Evolutionary conservation across 2,329 filamentous ascomycete genomes (phyloP).

Genomic region (Cordyceps javanica): DNA sequence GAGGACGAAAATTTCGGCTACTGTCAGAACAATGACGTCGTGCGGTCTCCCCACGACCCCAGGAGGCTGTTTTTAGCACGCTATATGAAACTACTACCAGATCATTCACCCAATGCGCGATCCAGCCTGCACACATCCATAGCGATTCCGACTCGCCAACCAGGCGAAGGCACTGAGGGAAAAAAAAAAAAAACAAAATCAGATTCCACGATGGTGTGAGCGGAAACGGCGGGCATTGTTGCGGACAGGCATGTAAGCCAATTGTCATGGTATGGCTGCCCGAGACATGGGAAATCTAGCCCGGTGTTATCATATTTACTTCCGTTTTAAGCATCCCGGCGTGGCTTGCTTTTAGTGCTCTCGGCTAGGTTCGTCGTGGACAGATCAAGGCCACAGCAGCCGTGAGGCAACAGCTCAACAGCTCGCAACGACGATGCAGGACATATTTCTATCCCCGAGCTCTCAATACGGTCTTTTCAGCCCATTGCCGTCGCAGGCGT

Average conservation of each 20-base stretch:
- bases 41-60: not conserved
- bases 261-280: conserved; percentile 5
- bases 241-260: conserved; percentile 5
- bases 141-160: not conserved
- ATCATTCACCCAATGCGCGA: conserved; percentile 6
- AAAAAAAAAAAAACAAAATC: not conserved
- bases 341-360: not conserved
- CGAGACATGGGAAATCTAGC: conserved; percentile 8
- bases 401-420: not conserved
- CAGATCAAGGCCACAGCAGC: not conserved
- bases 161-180: not conserved
- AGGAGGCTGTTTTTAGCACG: not conserved
- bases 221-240: not conserved
- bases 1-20: conserved; percentile 2
- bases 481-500: not conserved
- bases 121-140: not conserved
- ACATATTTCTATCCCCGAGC: not conserved
- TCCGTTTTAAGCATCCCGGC: conserved; percentile 12
- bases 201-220: not conserved
- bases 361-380: not conserved
- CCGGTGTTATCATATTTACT: not conserved
- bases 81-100: not conserved
- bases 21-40: conserved; percentile 9
- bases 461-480: not conserved
- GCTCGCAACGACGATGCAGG: not conserved